phyloP scores from a whole-genome alignment of 1,284 basidiomycete genomes.

The Rhodotorula mucilaginosa region DNA sequence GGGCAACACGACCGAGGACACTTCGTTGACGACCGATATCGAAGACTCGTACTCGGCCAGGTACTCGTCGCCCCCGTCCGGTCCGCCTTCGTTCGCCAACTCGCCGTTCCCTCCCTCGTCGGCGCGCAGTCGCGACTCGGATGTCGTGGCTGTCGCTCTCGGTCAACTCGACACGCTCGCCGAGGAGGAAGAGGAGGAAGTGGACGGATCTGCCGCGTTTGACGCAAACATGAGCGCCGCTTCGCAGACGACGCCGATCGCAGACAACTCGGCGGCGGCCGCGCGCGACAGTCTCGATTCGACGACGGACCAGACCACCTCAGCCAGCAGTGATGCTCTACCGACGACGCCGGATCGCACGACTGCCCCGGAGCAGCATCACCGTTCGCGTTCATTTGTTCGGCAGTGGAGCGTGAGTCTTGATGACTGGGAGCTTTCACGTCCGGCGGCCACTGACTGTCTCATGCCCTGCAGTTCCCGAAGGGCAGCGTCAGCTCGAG shows the following conservation, averaged over 20 bases:
- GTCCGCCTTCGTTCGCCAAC: slow-evolving; percentile 29
- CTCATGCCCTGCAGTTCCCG: slow-evolving; percentile 30
- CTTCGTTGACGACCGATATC: slow-evolving; percentile 39
- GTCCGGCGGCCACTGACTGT: too few species aligned
- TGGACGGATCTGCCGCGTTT: slow-evolving; percentile 8
- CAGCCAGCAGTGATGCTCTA: slow-evolving; percentile 31
- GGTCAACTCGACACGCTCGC: slow-evolving; percentile 42
- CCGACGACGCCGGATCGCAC: slow-evolving; percentile 33
- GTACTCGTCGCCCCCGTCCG: slow-evolving; percentile 34
- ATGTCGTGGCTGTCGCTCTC: slow-evolving; percentile 32
- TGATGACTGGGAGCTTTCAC: too few species aligned
- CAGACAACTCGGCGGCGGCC: slow-evolving; percentile 4
- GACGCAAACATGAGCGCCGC: background rate
- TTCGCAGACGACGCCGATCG: slow-evolving; percentile 2
- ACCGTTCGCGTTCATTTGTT: slow-evolving; percentile 39
- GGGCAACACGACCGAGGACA: slow-evolving; percentile 44
- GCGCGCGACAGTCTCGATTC: slow-evolving; percentile 13
- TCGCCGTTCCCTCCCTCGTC: slow-evolving; percentile 8
- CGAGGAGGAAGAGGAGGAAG: slow-evolving; percentile 46
- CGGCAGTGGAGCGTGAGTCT: slow-evolving; percentile 39
- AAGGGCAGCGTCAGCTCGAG: slow-evolving; percentile 34
- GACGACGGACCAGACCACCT: slow-evolving; percentile 7
- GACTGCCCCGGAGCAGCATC: slow-evolving; percentile 20
- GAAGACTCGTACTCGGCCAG: slow-evolving; percentile 36
- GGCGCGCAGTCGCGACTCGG: slow-evolving; percentile 22